A percentile compares a stretch with the other conserved stretches of the same genome.
phyloP scores from a whole-genome alignment of 164 flowering plant genomes.

The Tetracentron sinense region DNA sequence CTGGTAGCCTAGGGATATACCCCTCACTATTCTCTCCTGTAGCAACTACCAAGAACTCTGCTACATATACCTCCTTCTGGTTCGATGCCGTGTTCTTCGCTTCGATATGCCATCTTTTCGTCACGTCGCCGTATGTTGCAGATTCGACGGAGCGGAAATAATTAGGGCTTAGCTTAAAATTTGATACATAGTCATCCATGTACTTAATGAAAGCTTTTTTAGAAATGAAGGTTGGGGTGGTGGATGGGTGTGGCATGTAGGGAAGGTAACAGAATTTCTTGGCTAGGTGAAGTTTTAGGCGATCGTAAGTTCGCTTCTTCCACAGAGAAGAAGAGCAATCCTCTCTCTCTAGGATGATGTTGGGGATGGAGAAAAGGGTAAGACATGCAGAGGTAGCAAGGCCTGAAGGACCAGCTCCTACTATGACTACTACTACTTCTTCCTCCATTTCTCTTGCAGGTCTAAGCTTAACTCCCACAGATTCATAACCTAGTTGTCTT shows the following conservation, averaged over 20 bases:
- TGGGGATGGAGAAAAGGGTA: slow-evolving; percentile 17
- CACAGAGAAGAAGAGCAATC: slow-evolving; percentile 36
- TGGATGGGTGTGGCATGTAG: slow-evolving; percentile 23
- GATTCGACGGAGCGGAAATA: slow-evolving; percentile 11
- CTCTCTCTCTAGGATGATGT: slow-evolving; percentile 34
- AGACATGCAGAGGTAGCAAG: slow-evolving; percentile 37
- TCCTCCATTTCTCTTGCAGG: too few relatives aligned
- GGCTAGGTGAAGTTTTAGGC: slow-evolving; percentile 33
- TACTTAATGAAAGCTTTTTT: slow-evolving; percentile 19
- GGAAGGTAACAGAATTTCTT: slow-evolving; percentile 40
- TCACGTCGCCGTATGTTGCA: slow-evolving; percentile 13
- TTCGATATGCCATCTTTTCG: slow-evolving; percentile 18
- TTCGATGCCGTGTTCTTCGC: slow-evolving; percentile 2
- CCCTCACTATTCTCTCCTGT: slow-evolving; percentile 30
- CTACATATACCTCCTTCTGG: slow-evolving; percentile 5
- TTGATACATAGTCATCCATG: slow-evolving; percentile 25
- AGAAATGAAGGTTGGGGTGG: slow-evolving; percentile 20
- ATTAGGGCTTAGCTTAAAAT: slow-evolving; percentile 14
- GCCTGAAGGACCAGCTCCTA: slow-evolving; percentile 41
- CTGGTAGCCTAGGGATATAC: slow-evolving; percentile 19
- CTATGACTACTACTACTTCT: slow-evolving; percentile 13
- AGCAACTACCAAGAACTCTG: slow-evolving; percentile 29
- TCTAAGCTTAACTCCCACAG: too few relatives aligned
- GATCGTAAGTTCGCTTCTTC: slow-evolving; percentile 33
- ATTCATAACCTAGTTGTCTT: too few relatives aligned